Evolutionary conservation across 2,329 filamentous ascomycete species (phyloP), one percentile per base, ranked within the genome.

Genomic region (Fusarium palustre): DNA sequence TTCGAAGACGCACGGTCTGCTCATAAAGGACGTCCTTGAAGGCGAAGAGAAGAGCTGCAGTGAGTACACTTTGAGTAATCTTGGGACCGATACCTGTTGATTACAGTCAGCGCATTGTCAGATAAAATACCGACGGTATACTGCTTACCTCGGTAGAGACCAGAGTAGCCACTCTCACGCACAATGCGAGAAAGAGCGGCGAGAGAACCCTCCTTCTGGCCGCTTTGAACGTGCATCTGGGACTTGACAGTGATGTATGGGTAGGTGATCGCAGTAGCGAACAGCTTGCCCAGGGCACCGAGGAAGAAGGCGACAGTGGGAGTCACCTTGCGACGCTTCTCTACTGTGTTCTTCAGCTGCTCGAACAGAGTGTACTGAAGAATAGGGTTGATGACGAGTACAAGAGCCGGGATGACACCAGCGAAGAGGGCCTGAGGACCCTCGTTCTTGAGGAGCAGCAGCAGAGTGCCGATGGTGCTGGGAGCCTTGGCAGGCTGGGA

Each of bases 231-330:
- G 79, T 99, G 96, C 89, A 97, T 97, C 78, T 93, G 89, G 81
- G 94, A 97, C 90, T 99, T 99, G 76, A 99, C 92, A 7, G 96
- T 99, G 79, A 99, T 98, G 79, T 99, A 99, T 13, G 96, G 96
- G 80, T 99, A 99, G 8, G 96, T 99, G 76, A 98, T 92, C 65
- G 86, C 90, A 4, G 96, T 99, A 25, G 96, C 96, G 66, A 97
- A 90, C 69, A 99, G 86, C 87, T 99, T 99, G 80, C 96, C 94
- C 33, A 98, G 78, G 3, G 96, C 96, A 67, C 96, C 96, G 4
- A 99, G 86, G 77, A 96, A 88, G 80, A 99, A 99, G 50, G 93
- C 94, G 72, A 97, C 88, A 57, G 89, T 91, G 2, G 95, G 93
- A 0, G 93, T 97, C 59, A 98, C 88, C 73, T 91, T 89, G 62